Evolutionary conservation across 192 early-diverging fungal species (phyloP).

Genomic region (Coemansia sp.): DNA sequence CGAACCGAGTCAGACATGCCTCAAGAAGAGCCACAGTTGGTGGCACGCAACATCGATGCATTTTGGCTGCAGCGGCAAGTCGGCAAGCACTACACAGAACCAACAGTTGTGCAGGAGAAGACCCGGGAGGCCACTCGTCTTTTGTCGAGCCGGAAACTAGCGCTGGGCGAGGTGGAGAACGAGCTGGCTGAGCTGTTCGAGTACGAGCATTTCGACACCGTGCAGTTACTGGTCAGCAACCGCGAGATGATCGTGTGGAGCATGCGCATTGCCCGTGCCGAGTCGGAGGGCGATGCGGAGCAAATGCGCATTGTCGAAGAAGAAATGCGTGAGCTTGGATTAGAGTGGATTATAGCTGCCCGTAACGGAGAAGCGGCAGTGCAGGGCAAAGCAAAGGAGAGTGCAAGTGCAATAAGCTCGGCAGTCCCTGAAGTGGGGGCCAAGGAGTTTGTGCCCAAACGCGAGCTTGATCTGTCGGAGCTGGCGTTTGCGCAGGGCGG

Average conservation of each 20-base stretch:
- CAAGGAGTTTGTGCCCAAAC: slow-evolving; percentile 22
- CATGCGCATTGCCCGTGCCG: slow-evolving; percentile 79
- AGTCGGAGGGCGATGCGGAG: slow-evolving; percentile 49
- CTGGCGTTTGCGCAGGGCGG: slow-evolving; percentile 90
- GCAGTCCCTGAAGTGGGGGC: no score
- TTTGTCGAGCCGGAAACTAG: slow-evolving; percentile 61
- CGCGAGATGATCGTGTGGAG: slow-evolving; percentile 90
- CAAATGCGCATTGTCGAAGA: slow-evolving; percentile 58
- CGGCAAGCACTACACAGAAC: slow-evolving; percentile 78
- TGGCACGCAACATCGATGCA: slow-evolving; percentile 87
- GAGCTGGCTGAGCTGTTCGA: slow-evolving; percentile 95
- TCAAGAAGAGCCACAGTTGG: slow-evolving; percentile 24
- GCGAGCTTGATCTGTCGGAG: slow-evolving; percentile 71
- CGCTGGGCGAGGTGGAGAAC: slow-evolving; percentile 89
- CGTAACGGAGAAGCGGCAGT: slow-evolving; percentile 36
- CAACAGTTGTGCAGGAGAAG: slow-evolving; percentile 86
- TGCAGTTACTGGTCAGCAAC: slow-evolving; percentile 85
- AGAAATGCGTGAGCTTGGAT: slow-evolving; percentile 70
- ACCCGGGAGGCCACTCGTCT: slow-evolving; percentile 72
- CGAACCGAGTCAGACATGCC: neutral
- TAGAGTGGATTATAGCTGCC: slow-evolving; percentile 69
- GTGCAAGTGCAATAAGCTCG: neutral
- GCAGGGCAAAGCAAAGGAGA: neutral
- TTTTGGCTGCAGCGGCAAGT: slow-evolving; percentile 96
- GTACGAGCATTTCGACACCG: slow-evolving; percentile 93